Evolutionary conservation across 2,329 filamentous ascomycete genomes (phyloP).

Genomic region (Xenosphaeropsis pyriputrescens): DNA sequence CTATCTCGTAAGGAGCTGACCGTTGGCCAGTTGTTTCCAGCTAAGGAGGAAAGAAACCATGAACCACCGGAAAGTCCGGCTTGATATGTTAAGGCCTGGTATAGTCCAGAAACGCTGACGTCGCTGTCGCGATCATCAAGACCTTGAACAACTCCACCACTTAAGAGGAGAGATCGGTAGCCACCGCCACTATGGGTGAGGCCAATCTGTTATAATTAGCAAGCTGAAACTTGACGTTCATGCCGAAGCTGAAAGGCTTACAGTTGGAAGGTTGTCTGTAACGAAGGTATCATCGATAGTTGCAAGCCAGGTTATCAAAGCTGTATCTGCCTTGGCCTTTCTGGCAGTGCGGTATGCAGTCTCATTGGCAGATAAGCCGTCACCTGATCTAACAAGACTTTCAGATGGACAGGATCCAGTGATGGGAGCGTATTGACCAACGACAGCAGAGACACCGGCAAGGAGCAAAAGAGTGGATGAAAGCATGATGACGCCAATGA

Average conservation of each 20-base stretch:
- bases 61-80: slow-evolving; percentile 28
- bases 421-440: slow-evolving; percentile 18
- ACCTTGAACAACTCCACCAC: slow-evolving; percentile 23
- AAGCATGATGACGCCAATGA: no score
- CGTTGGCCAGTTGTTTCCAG: slow-evolving; percentile 29
- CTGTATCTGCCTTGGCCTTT: slow-evolving; percentile 21
- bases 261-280: slow-evolving; percentile 20
- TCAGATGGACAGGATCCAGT: slow-evolving; percentile 21
- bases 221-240: background rate
- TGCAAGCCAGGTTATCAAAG: slow-evolving; percentile 23
- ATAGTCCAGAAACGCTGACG: slow-evolving; percentile 23
- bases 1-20: slow-evolving; percentile 22
- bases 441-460: no score
- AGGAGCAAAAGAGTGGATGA: no score
- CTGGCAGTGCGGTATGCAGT: slow-evolving; percentile 21
- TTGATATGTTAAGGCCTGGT: slow-evolving; percentile 29
- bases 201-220: slow-evolving; percentile 13
- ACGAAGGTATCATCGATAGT: slow-evolving; percentile 20
- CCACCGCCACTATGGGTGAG: slow-evolving; percentile 27
- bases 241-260: slow-evolving; percentile 2
- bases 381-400: slow-evolving; percentile 21
- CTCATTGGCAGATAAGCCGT: slow-evolving; percentile 21
- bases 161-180: slow-evolving; percentile 22
- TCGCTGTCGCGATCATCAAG: slow-evolving; percentile 26
- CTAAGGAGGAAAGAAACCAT: slow-evolving; percentile 29